Base-by-base conservation (phyloP, 768 basidiomycete genomes). In the Rhodocollybia butyracea region DNA sequence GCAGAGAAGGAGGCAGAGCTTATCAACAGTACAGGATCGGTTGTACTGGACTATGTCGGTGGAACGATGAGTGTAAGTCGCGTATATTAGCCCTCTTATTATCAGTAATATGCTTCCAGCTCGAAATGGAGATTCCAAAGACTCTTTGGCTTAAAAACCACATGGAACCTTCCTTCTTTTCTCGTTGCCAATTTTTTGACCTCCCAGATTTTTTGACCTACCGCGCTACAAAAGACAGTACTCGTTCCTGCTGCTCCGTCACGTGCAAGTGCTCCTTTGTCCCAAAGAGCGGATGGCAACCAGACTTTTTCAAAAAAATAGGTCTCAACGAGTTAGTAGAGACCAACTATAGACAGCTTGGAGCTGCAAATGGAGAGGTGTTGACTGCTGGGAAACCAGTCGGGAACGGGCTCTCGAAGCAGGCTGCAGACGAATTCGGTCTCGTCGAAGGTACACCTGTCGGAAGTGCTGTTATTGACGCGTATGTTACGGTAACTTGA, bases 121-220 rank as follows among this genome's bases (percentile, higher is more conserved):
- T 98, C 40, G 95, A 98, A 71, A 98, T 98, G 97, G 96, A 98
- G 71, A 84, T 98, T 41, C 96, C 96, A 0, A 98, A 98, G 70
- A 88, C 95, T 29, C 84, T 98, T 27, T 98, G 97, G 97, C 80
- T 98, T 40, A 98, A 95, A 70, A 86, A 84, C 57, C 78, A 89
- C 73, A 95, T 98, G 94, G 65, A 79, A 2, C 66, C 82, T 0
- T 72, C 79, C 11, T 76, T 75, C 17, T 98, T 99, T 72, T 70
- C 80, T 22, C 75, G 75, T 52, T 91, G 88, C 71, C 88, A 91
- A 63, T 90, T 91, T 74, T 90, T 86, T 69, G 94, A 96, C 65
- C 82, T 97, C 17, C 94, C 94, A n/a, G 94, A 97, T 72, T 95
- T 85, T 75, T 79, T 99, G 50, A 98, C 97, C 0, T 98, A 95